These are phyloP conservation scores for Mycena crocata DNA, from an alignment of 768 basidiomycete species.

Conservation along the genomic window DNA sequence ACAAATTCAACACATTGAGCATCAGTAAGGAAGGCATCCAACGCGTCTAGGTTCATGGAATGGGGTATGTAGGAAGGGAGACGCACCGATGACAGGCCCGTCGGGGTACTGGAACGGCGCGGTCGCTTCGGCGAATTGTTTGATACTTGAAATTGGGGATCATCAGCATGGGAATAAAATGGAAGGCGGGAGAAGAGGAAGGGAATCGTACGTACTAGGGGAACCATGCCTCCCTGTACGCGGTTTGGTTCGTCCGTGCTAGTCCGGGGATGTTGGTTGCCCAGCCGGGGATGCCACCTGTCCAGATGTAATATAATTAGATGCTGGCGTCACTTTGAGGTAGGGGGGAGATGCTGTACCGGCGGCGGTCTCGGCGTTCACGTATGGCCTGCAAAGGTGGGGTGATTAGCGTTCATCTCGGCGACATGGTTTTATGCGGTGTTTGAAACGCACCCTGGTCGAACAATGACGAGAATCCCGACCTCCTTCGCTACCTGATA, in stretches of 20 bases:
- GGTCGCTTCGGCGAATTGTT: constrained; percentile 44
- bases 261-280: constrained; percentile 59
- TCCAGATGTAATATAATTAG: too few species aligned
- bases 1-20: too few species aligned
- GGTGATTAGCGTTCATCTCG: background rate
- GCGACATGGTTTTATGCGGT: background rate
- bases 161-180: background rate
- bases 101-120: constrained; percentile 56
- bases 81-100: constrained; percentile 54
- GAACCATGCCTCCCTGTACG: constrained; percentile 67
- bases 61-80: background rate
- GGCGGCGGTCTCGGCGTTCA: constrained; percentile 76
- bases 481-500: constrained; percentile 70
- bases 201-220: constrained; percentile 40
- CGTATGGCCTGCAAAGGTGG: constrained; percentile 50
- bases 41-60: too few species aligned
- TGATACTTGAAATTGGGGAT: constrained; percentile 38
- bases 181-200: constrained; percentile 6
- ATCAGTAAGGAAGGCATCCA: too few species aligned
- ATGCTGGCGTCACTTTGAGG: too few species aligned
- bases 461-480: constrained; percentile 73
- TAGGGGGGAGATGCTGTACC: constrained; percentile 44
- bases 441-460: constrained; percentile 70
- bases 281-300: constrained; percentile 62
- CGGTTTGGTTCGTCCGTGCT: constrained; percentile 70